Evolutionary conservation across 2,329 filamentous ascomycete genomes (phyloP), one percentile per base, ranked within the genome.

Genomic region (Arthrobotrys musiformis): DNA sequence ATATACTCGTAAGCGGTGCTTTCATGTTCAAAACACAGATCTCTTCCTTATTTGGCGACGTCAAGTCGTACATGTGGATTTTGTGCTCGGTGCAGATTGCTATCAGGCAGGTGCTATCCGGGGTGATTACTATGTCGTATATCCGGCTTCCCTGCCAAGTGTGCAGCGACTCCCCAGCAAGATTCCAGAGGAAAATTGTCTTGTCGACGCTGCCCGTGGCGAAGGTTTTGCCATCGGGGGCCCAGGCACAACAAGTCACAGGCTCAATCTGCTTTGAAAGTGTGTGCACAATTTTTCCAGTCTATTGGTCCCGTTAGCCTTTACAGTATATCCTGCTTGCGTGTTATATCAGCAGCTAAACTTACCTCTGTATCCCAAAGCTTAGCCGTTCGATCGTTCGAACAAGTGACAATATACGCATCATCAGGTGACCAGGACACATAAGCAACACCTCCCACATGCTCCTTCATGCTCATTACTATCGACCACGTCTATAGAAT

Each of bases 341-440:
- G 28, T n/a, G 11, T 44, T 46, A 6, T 40, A 40, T 6, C 26
- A 17, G 17, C 15, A 17, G 42, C 26, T 19, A 69, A 67, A 84
- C 88, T 84, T 84, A 93, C 91, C 80, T 87, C 85, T 15, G 87
- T 85, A 83, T 93, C 89, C 92, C 92, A 97, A 78, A 97, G 84
- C 37, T 90, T 88, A 0, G 92, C 93, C 78, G 87, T 88, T 52
- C 88, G 88, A 81, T 97, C 92, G 79, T 89, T 87, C 15, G 89
- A 92, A 82, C 94, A 98, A 15, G 91, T 94, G 42, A 98, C 89
- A 35, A 99, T 86, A 84, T 92, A 92, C 0, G 88, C 88, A 84
- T 97, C 93, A 83, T 99, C 93, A 4, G 94, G 95, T 82, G 94
- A 97, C 93, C 95, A 99, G 0, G 92, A 87, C 2, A 97, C 85